Conservation (phyloP, 768 basidiomycete genomes). For the Pisolithus albus region DNA sequence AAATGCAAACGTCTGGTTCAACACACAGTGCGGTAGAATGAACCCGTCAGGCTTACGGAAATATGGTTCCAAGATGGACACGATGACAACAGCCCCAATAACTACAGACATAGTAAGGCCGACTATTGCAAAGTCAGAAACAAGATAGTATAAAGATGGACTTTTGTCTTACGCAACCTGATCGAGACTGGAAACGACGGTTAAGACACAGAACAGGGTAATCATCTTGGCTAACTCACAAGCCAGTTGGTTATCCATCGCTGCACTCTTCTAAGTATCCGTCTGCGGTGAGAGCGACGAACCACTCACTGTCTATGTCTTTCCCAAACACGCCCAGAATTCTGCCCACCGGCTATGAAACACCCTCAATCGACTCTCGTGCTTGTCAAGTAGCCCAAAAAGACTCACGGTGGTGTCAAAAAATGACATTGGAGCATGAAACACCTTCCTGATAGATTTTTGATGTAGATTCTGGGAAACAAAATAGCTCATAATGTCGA, state of each 20-base stretch:
- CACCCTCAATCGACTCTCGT: not conserved
- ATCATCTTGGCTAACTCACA: constrained; percentile 27
- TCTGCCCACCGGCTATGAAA: constrained; percentile 47
- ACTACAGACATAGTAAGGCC: constrained; percentile 45
- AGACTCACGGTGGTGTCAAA: constrained; percentile 60
- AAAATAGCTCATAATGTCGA: constrained; percentile 51
- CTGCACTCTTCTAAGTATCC: not conserved
- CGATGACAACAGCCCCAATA: constrained; percentile 46
- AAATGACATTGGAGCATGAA: constrained; percentile 70
- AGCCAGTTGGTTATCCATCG: constrained; percentile 54
- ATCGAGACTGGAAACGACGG: constrained; percentile 39
- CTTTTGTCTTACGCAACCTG: constrained; percentile 37
- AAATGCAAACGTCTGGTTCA: not conserved
- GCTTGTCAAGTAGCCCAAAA: not conserved
- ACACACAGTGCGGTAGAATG: not conserved
- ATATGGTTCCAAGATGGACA: constrained; percentile 53
- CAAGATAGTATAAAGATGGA: not conserved
- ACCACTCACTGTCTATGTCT: constrained; percentile 50
- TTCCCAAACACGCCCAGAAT: constrained; percentile 59
- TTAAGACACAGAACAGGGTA: not conserved
- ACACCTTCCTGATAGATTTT: constrained; percentile 46
- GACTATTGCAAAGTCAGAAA: constrained; percentile 28
- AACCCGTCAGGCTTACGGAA: constrained; percentile 39
- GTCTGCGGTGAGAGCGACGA: not conserved
- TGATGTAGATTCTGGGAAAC: constrained; percentile 61